Conservation (phyloP, 2,329 filamentous ascomycete genomes). For the Alternaria alternata region DNA sequence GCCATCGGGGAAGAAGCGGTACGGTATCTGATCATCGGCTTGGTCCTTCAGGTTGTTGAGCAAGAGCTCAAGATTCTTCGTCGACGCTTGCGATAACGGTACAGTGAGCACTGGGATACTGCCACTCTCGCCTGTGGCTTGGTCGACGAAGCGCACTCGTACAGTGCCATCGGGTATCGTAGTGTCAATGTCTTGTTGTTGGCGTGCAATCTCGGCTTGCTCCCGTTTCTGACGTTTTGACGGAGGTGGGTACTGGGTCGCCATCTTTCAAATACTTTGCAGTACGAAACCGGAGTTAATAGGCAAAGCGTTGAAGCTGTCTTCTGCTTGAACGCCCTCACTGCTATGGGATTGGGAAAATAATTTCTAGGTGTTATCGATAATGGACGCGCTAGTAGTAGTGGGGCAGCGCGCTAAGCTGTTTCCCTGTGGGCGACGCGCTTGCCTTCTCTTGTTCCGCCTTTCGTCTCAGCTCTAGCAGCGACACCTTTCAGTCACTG, state of each 20-base stretch:
- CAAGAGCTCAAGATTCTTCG: conserved; percentile 87
- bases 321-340: background rate
- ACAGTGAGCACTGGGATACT: conserved; percentile 74
- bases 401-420: conserved; percentile 27
- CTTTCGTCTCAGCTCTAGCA: conserved; percentile 4
- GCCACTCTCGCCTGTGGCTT: conserved; percentile 72
- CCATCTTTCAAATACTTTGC: conserved; percentile 63
- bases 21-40: conserved; percentile 70
- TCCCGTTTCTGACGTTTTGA: conserved; percentile 87
- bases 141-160: conserved; percentile 87
- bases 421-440: conserved; percentile 14
- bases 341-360: conserved; percentile 16
- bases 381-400: conserved; percentile 30
- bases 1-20: conserved; percentile 67
- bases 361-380: conserved; percentile 37
- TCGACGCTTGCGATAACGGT: conserved; percentile 81
- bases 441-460: background rate
- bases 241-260: conserved; percentile 82
- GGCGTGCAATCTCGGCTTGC: conserved; percentile 72
- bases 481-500: background rate
- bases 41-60: conserved; percentile 81
- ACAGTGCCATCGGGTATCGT: conserved; percentile 75
- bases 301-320: background rate
- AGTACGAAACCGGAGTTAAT: background rate
- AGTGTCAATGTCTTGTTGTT: conserved; percentile 77